phyloP scores from a whole-genome alignment of 2,329 filamentous ascomycete genomes.

The Ophiosphaerella narmari region DNA sequence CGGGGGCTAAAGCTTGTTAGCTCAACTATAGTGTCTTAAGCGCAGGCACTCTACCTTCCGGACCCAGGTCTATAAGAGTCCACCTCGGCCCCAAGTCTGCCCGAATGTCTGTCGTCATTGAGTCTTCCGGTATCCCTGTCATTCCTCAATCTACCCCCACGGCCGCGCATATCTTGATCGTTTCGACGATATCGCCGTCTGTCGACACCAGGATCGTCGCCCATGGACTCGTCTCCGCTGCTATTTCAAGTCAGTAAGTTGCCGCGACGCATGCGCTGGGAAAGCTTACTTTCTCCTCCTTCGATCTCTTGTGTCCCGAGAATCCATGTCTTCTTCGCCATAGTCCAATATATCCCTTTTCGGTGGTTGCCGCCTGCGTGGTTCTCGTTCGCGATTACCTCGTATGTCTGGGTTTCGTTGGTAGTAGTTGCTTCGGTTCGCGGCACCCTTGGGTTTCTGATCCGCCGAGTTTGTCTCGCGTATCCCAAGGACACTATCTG shows the following conservation, averaged over 20 bases:
- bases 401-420: constrained; percentile 86
- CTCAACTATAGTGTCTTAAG: neutral
- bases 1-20: constrained; percentile 21
- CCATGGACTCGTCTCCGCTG: constrained; percentile 76
- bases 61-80: constrained; percentile 40
- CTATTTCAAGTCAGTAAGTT: constrained; percentile 30
- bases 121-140: constrained; percentile 16
- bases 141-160: constrained; percentile 18
- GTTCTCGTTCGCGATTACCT: constrained; percentile 60
- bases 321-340: constrained; percentile 29
- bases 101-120: constrained; percentile 11
- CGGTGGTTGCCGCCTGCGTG: constrained; percentile 57
- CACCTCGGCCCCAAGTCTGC: constrained; percentile 25
- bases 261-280: neutral
- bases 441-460: constrained; percentile 78
- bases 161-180: constrained; percentile 19
- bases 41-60: constrained; percentile 21
- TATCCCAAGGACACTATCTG: constrained; percentile 71
- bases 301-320: constrained; percentile 25
- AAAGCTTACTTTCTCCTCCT: constrained; percentile 27
- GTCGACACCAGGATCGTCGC: constrained; percentile 65
- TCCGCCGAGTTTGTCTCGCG: constrained; percentile 76
- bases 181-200: constrained; percentile 26
- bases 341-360: constrained; percentile 35
- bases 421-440: constrained; percentile 86